These are phyloP conservation scores for Fraxinus albicans DNA, from an alignment of 305 asterid genomes.

Conservation along the genomic window DNA sequence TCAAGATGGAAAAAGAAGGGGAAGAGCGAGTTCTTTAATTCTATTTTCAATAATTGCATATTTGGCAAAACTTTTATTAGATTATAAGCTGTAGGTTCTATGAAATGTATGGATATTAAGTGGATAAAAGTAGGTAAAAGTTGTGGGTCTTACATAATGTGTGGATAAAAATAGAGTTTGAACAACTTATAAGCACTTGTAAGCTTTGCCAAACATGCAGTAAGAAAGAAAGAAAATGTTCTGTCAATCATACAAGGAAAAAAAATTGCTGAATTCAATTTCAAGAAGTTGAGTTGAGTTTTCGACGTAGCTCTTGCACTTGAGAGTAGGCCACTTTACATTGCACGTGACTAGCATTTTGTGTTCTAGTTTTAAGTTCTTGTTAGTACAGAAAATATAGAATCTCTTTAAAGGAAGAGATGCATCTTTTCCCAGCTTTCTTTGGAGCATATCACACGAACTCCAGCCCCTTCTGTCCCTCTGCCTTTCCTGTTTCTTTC, in stretches of 20 bases:
- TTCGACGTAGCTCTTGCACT: conserved; percentile 10
- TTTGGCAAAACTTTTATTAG: background rate
- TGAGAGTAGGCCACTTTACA: background rate
- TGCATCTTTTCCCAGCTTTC: background rate
- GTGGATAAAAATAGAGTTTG: background rate
- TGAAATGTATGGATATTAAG: background rate
- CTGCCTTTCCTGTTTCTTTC: background rate
- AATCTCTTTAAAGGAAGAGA: background rate
- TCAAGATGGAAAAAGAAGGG: background rate
- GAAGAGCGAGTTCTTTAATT: background rate
- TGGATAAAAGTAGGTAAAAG: background rate
- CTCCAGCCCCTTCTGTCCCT: background rate
- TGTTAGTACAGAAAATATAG: background rate
- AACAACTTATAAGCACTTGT: background rate
- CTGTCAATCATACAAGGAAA: background rate
- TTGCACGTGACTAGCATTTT: background rate
- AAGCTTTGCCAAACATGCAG: background rate
- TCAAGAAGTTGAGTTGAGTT: background rate
- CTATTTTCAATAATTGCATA: background rate
- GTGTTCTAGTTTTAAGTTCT: background rate
- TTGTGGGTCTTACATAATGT: background rate
- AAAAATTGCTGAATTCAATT: background rate
- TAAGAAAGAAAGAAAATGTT: background rate
- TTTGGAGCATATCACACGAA: background rate
- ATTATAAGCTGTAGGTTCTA: background rate